These are phyloP conservation scores for Metarhizium anisopliae DNA, from an alignment of 2,329 filamentous ascomycete genomes.

Conservation along the genomic window DNA sequence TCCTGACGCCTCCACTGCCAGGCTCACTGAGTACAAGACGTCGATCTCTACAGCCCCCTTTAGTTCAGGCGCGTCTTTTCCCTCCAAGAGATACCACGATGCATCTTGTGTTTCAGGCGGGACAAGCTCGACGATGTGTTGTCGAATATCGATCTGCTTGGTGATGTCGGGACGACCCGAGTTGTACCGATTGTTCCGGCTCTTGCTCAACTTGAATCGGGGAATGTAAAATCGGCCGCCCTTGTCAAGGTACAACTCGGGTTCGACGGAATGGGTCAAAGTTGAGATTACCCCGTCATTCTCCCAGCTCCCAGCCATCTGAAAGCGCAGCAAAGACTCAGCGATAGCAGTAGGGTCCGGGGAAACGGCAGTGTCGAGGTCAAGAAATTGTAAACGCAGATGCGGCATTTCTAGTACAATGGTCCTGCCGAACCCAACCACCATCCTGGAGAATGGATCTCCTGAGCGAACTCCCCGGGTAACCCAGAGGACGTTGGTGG, in stretches of 20 bases:
- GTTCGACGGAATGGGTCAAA: background rate
- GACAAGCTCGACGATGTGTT: background rate
- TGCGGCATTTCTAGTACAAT: background rate
- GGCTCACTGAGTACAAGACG: too few relatives aligned
- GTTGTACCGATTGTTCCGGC: background rate
- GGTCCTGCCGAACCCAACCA: background rate
- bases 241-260: background rate
- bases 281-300: too few relatives aligned
- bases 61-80: background rate
- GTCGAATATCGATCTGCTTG: background rate
- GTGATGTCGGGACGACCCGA: background rate
- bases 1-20: too few relatives aligned
- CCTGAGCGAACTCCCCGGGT: background rate
- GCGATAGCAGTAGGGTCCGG: background rate
- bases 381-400: slow-evolving; percentile 1
- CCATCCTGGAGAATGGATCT: background rate
- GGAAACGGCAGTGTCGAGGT: background rate
- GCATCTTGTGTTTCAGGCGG: background rate
- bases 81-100: background rate
- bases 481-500: background rate
- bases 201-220: background rate
- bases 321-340: background rate
- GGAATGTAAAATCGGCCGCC: background rate
- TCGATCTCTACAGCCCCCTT: too few relatives aligned
- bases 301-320: background rate